phyloP scores from a whole-genome alignment of 305 asterid genomes.

The Fraxinus xanthoxyloides region DNA sequence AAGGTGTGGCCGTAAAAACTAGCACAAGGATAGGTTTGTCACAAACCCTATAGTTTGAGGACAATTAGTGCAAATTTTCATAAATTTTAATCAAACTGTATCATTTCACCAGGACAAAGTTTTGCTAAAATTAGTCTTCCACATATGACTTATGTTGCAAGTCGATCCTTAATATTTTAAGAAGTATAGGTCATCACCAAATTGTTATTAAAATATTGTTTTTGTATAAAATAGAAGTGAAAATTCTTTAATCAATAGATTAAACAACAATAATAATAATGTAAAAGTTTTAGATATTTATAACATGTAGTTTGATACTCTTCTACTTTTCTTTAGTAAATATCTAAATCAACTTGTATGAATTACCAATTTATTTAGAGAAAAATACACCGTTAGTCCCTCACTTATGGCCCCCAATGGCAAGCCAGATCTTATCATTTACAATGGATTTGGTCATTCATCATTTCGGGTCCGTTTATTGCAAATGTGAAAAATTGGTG shows the following conservation, averaged over 20 bases:
- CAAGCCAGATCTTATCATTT: neutral
- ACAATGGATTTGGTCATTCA: neutral
- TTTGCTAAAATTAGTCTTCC: neutral
- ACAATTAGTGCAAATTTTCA: neutral
- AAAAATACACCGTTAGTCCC: neutral
- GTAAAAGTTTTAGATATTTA: neutral
- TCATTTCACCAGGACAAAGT: neutral
- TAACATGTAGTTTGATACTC: neutral
- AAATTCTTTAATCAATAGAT: neutral
- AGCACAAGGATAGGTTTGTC: neutral
- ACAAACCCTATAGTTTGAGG: neutral
- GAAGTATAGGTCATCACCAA: neutral
- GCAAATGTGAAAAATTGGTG: too few species aligned
- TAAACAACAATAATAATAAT: too few species aligned
- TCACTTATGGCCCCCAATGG: neutral
- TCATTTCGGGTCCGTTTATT: too few species aligned
- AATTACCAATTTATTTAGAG: neutral
- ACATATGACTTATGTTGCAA: neutral
- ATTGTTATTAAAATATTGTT: too few species aligned
- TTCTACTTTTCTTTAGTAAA: neutral
- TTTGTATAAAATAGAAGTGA: neutral
- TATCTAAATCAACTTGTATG: neutral
- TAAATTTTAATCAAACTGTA: neutral
- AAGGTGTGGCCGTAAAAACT: neutral
- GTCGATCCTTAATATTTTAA: neutral